Evolutionary conservation across 768 basidiomycete species (phyloP), one percentile per base, ranked within the genome.

Genomic region (Boletus rubescentipes): DNA sequence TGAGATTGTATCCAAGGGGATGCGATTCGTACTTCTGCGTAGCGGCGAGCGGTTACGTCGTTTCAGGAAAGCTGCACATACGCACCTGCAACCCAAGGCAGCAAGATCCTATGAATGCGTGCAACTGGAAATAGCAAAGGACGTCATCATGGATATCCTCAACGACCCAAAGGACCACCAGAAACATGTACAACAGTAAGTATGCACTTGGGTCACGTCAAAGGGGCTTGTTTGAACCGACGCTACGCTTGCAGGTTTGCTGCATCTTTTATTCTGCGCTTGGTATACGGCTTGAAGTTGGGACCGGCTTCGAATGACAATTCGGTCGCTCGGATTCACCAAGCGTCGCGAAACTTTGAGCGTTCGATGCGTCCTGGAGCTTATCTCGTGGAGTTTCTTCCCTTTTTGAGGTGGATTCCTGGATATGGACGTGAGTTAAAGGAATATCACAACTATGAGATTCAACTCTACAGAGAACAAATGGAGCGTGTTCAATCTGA

Each of bases 1-100:
- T 0, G 81, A 84, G 41, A 74, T 79, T 0, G 66, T 83, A 0
- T 79, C 76, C 0, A 78, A 77, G 2, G 81, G 77, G 0, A 77
- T 83, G 79, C 67, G 81, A 20, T 67, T 79, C 31, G 44, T 82
- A 37, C 67, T 83, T n/a, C 75, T 77, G n/a, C 71, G 73, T 0
- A 75, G 74, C 5, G 80, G 81, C 1, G 81, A 82, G 16, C 69
- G 77, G 15, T 78, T 83, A 55, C 80, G 80, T 68, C 81, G 80
- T 61, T 77, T 79, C 70, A 60, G 67, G 39, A 81, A 77, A 44
- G 82, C 80, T 0, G 68, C 80, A 1, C 80, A 83, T 55, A 75
- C 79, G 0, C 77, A 83, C 50, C 66, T 85, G 0, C 79, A 81
- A 47, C 78, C 77, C 4, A 79, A 78, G 54, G 72, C 73, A 2